Percentiles rank a stretch among this genome's conserved stretches.
Conservation (phyloP, 306 rosid species). For the Chamaecrista fasciculata region DNA sequence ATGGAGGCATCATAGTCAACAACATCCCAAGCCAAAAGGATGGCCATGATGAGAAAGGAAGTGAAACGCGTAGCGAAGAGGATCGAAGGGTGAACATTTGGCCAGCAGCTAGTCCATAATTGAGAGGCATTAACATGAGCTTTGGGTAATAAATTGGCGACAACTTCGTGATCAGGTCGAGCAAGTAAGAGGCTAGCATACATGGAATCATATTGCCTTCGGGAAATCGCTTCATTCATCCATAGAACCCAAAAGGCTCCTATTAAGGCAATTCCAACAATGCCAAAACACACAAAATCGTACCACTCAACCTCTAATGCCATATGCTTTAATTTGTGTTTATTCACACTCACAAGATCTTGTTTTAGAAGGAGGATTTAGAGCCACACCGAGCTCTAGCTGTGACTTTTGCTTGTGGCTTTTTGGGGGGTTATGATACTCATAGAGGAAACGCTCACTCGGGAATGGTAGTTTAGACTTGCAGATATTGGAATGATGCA, state of each 20-base stretch:
- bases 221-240: constrained; percentile 41
- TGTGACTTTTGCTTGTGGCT: neutral
- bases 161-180: constrained; percentile 35
- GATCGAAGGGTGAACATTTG: constrained; percentile 56
- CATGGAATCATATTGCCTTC: constrained; percentile 26
- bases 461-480: constrained; percentile 2
- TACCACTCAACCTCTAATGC: constrained; percentile 61
- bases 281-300: constrained; percentile 67
- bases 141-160: constrained; percentile 37
- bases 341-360: too few species aligned
- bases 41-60: constrained; percentile 42
- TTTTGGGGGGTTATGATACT: neutral
- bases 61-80: constrained; percentile 50
- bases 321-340: constrained; percentile 34
- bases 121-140: constrained; percentile 45
- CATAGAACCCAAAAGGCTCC: constrained; percentile 55
- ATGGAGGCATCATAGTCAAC: constrained; percentile 38
- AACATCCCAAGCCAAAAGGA: constrained; percentile 48
- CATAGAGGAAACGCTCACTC: too few species aligned
- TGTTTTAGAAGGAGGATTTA: neutral
- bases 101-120: constrained; percentile 72
- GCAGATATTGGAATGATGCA: neutral
- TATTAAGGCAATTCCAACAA: constrained; percentile 39
- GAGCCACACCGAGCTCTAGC: neutral
- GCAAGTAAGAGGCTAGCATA: constrained; percentile 51